Conservation (phyloP, 2,329 filamentous ascomycete genomes). For the Beauveria varroae region DNA sequence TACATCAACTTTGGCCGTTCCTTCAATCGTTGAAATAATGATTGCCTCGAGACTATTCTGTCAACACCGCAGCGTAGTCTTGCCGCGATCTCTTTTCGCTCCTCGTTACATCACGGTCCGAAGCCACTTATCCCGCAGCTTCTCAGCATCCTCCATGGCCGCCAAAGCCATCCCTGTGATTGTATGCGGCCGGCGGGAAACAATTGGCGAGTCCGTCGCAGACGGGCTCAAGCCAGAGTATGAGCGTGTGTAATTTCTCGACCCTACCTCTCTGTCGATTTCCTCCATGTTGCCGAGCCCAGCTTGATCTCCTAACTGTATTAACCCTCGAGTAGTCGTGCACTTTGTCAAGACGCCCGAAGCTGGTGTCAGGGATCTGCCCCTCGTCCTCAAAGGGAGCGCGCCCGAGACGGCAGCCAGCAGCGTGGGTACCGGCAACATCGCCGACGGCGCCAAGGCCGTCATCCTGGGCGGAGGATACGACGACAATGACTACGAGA, state of each 20-base stretch:
- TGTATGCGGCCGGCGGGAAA: constrained; percentile 8
- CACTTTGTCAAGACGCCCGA: constrained; percentile 12
- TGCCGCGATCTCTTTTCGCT: neutral
- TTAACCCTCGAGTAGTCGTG: neutral
- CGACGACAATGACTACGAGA: neutral
- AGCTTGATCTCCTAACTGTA: neutral
- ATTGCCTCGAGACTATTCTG: neutral
- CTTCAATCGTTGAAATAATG: neutral
- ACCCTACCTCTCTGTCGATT: neutral
- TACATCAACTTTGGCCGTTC: neutral
- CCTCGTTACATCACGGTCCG: neutral
- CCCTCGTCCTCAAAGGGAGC: constrained; percentile 2
- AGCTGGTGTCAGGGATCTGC: constrained; percentile 8
- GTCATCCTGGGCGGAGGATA: constrained; percentile 11
- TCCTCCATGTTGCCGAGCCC: no score
- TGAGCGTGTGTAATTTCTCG: neutral
- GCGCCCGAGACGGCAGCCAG: neutral
- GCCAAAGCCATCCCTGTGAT: constrained; percentile 5
- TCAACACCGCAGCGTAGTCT: neutral
- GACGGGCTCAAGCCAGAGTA: constrained; percentile 4
- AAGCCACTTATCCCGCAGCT: neutral
- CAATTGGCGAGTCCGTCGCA: constrained; percentile 6
- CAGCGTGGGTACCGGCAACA: constrained; percentile 7
- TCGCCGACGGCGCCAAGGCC: neutral
- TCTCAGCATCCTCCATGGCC: neutral